Base-by-base conservation (phyloP, 2,329 filamentous ascomycete species). In the Diplodia corticola region DNA sequence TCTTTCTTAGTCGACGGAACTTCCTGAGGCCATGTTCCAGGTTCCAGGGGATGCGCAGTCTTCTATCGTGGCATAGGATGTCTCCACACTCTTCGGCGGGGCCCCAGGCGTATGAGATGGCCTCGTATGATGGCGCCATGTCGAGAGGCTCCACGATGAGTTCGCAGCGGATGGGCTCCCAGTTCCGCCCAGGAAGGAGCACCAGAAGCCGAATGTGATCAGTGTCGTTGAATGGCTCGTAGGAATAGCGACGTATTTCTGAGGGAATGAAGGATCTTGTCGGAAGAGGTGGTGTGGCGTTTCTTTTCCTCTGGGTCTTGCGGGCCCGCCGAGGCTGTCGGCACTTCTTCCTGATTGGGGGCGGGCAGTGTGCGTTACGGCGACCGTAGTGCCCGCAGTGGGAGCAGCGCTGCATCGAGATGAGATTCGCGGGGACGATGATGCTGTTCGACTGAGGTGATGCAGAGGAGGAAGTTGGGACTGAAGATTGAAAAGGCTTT, bases 31-130 rank as follows among this genome's bases (percentile, higher is more conserved):
- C 67, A 4, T 44, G 17, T 13, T 17, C 20, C 33, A 57, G 63
- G 24, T 10, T 44, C 26, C 26, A 17, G 9, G 59, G 50, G 4
- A 69, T 48, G 1, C 9, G 13, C 5, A 69, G 26, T 9, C 26
- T n/a, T 6, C 40, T 35, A 10, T 30, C 53, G 24, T 67, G 48
- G 24, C 68, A 69, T 6, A 59, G 1, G 5, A 68, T 59, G 3
- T 20, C 20, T 2, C 48, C 48, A 0, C 30, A 1, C 2, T 48
- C 33, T n/a, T 22, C 15, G 2, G 13, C 26, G 13, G 20, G 40
- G 20, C 68, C 65, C 68, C 68, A 69, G 10, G 40, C 59, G 35
- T 69, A 69, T 3, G 68, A 69, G 6, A 69, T 37, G 12, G 68
- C 68, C 50, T 69, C 67, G 22, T 59, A 69, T 15, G 57, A 22